Evolutionary conservation across 306 rosid species (phyloP), one percentile per base, ranked within the genome.

Genomic region (Trichosanthes truncata): DNA sequence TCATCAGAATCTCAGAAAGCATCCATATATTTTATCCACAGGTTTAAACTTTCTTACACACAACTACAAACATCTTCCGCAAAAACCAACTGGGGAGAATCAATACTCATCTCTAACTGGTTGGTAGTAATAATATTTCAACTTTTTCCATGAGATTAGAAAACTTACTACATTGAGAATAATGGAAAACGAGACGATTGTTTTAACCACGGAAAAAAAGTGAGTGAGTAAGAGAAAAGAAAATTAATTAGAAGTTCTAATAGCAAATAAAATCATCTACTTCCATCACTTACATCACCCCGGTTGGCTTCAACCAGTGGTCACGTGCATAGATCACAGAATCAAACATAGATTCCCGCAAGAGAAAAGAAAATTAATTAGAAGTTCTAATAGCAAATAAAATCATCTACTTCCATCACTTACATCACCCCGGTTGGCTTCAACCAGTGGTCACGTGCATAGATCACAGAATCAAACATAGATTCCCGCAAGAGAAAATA

Each of bases 331-430:
- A 90, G 72, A 95, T 95, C 69, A 95, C 99, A 0, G 99, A 95
- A 89, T 95, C 99, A 87, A 95, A 93, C 99, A 95, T 95, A 26
- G 99, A 95, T 77, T 95, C 99, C 25, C 99, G 96, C 79, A 95
- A 87, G 77, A 95, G 98, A 85, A 95, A 95, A 84, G n/a, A n/a
- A n/a, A n/a, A n/a, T n/a, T n/a, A n/a, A n/a, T n/a, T n/a, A n/a
- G n/a, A n/a, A n/a, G n/a, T n/a, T n/a, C n/a, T n/a, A n/a, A n/a
- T n/a, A n/a, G n/a, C n/a, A 38, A 74, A 74, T 11, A 77, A 77
- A 9, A 57, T 36, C 55, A 61, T 40, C 17, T 25, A 31, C 12
- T 35, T 35, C 14, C 55, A 62, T 20, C 40, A 86, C 97, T 87
- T 83, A 95, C 97, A 93, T 95, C 69, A 89, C 90, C 82, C 99